phyloP scores from a whole-genome alignment of 2,329 filamentous ascomycete species.

The Acrocalymma vagum region DNA sequence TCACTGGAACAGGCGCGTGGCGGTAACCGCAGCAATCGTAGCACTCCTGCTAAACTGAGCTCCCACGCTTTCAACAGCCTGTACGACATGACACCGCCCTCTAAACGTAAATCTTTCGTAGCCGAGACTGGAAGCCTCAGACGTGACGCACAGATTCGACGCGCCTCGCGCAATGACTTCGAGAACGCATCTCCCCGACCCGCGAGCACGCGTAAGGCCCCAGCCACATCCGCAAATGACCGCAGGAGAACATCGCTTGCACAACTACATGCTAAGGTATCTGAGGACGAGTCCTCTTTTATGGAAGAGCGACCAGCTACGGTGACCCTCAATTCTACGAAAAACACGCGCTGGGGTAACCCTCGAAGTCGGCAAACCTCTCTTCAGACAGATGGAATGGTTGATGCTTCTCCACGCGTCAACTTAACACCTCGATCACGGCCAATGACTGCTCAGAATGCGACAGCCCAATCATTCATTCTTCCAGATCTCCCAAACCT shows the following conservation, averaged over 20 bases:
- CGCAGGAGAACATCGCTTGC: slow-evolving; percentile 59
- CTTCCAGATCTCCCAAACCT: slow-evolving; percentile 69
- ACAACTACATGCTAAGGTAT: slow-evolving; percentile 64
- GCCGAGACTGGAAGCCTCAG: slow-evolving; percentile 48
- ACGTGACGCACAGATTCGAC: slow-evolving; percentile 56
- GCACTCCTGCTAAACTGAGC: slow-evolving; percentile 54
- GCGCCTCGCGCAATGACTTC: slow-evolving; percentile 53
- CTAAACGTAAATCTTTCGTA: slow-evolving; percentile 43
- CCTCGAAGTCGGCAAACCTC: slow-evolving; percentile 50
- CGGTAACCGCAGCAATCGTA: slow-evolving; percentile 47
- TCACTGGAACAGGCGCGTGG: slow-evolving; percentile 68
- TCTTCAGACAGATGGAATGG: slow-evolving; percentile 40
- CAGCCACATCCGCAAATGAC: slow-evolving; percentile 39
- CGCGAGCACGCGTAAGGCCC: slow-evolving; percentile 46
- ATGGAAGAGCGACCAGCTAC: slow-evolving; percentile 60
- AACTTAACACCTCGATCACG: slow-evolving; percentile 37
- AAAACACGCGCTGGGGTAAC: slow-evolving; percentile 65
- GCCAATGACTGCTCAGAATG: slow-evolving; percentile 54
- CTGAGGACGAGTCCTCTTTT: slow-evolving; percentile 62
- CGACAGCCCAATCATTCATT: slow-evolving; percentile 67
- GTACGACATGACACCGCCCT: slow-evolving; percentile 57
- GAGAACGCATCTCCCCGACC: slow-evolving; percentile 48
- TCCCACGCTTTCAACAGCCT: slow-evolving; percentile 60
- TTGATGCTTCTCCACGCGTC: slow-evolving; percentile 27
- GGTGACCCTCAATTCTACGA: slow-evolving; percentile 48